Percentiles rank a stretch among this genome's conserved stretches.
Evolutionary conservation across 2,329 filamentous ascomycete genomes (phyloP).

Genomic region (Sphaerulina vaccinii): DNA sequence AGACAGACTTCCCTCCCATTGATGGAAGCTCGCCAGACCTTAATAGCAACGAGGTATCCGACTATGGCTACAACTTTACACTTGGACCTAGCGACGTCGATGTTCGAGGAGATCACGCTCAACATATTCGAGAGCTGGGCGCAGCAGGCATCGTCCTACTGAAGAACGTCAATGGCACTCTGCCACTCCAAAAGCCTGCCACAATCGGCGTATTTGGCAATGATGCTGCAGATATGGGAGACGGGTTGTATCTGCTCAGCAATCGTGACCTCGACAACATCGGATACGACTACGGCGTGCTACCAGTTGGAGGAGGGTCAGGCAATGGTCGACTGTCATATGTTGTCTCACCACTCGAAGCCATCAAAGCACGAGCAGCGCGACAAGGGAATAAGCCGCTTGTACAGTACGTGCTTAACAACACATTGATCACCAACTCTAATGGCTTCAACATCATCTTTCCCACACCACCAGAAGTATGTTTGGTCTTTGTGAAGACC

Average conservation of each 20-base stretch:
- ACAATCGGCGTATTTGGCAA: slow-evolving; percentile 53
- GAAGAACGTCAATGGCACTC: slow-evolving; percentile 51
- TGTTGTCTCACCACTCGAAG: slow-evolving; percentile 44
- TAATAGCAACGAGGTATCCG: slow-evolving; percentile 10
- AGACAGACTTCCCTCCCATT: slow-evolving; percentile 40
- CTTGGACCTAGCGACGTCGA: too few relatives aligned
- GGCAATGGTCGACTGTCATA: slow-evolving; percentile 43
- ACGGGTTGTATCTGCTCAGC: slow-evolving; percentile 45
- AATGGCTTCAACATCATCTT: slow-evolving; percentile 42
- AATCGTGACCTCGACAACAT: slow-evolving; percentile 25
- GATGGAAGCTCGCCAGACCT: slow-evolving; percentile 34
- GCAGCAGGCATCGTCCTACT: slow-evolving; percentile 45
- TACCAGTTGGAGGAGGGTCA: slow-evolving; percentile 43
- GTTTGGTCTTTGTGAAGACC: slow-evolving; percentile 61
- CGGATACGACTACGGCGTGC: slow-evolving; percentile 45
- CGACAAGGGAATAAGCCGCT: too few relatives aligned
- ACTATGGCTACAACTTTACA: slow-evolving; percentile 34
- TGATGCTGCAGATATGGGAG: slow-evolving; percentile 48
- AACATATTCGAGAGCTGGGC: slow-evolving; percentile 42
- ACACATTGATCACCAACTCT: too few relatives aligned
- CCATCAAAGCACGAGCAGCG: slow-evolving; percentile 39
- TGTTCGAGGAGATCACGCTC: slow-evolving; percentile 39
- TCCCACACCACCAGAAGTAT: slow-evolving; percentile 49
- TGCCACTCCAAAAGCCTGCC: slow-evolving; percentile 54
- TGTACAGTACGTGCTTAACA: slow-evolving; percentile 50